Conservation (phyloP, 2,329 filamentous ascomycete genomes). For the Didymella segeticola region DNA sequence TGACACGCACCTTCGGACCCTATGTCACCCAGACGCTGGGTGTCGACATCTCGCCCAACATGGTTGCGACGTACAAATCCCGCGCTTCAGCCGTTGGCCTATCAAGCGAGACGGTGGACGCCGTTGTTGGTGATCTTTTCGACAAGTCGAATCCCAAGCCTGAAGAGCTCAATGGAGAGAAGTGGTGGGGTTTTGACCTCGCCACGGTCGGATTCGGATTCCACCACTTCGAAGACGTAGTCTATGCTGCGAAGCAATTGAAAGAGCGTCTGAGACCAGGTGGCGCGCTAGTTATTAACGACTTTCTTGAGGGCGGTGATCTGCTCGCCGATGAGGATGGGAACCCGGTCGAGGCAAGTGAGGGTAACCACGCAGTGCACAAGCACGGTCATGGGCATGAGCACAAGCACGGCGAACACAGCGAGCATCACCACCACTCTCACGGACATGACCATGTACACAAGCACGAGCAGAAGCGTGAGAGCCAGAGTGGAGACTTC, state of each 20-base stretch:
- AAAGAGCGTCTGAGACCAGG: constrained; percentile 68
- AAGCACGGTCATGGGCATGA: constrained; percentile 29
- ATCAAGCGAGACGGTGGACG: constrained; percentile 25
- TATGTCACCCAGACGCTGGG: constrained; percentile 69
- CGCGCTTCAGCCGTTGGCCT: constrained; percentile 51
- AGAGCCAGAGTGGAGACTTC: constrained; percentile 16
- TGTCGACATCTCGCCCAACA: constrained; percentile 73
- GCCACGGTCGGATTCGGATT: constrained; percentile 53
- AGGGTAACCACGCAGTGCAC: constrained; percentile 32
- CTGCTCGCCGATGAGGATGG: constrained; percentile 37
- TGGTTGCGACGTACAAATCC: constrained; percentile 72
- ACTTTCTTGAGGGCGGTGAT: constrained; percentile 66
- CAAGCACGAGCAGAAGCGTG: constrained; percentile 7
- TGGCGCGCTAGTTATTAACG: constrained; percentile 71
- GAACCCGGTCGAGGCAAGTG: constrained; percentile 26
- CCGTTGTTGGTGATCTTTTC: constrained; percentile 48
- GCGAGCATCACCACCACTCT: background rate
- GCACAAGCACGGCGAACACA: constrained; percentile 12
- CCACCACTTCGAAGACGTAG: constrained; percentile 65
- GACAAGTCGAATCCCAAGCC: constrained; percentile 33
- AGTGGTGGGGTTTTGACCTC: constrained; percentile 53
- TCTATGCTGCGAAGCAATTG: constrained; percentile 64
- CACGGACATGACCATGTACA: constrained; percentile 7
- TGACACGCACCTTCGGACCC: constrained; percentile 67
- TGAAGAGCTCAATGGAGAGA: constrained; percentile 25